Base-by-base conservation (phyloP, 495 filamentous ascomycete genomes). In the Penicillium egyptiacum region DNA sequence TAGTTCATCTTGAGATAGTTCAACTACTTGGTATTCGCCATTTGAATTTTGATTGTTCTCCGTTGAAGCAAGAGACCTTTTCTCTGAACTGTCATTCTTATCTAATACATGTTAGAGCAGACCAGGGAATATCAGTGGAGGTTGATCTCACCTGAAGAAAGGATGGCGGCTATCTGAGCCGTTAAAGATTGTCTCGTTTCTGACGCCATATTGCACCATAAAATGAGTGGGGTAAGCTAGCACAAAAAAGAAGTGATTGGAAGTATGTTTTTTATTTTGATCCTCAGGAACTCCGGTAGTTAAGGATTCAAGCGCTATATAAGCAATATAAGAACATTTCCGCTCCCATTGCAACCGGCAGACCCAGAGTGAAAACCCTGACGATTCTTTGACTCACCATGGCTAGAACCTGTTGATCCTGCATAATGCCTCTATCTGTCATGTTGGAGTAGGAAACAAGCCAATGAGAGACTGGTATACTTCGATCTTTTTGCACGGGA, bases 391-490 rank as follows among this genome's bases (percentile, higher is more conserved):
- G 64, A 67, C 33, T 69, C 66, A 67, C 43, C 16, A 46, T 26
- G 51, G 52, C 64, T 55, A 58, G 58, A 60, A 43, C 53, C 26
- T 35, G 45, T n/a, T 33, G 35, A 8, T 23, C 41, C 48, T 64
- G 58, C 63, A 57, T 44, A 56, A 31, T 52, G 37, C 56, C 48
- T 44, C 61, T 59, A 60, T 63, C 45, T 64, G 60, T 59, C 28
- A 65, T 57, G 40, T 59, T 54, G 41, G 61, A 47, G 53, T 52
- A 53, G 23, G 44, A 33, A 50, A 41, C 8, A 25, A 35, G 47
- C 66, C 64, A 69, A 65, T 67, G 33, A 61, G 47, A 30, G 53
- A 14, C 25, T 19, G 25, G 25, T 57, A 64, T 68, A 66, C 49
- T 63, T 58, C 55, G 55, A 48, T 53, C 30, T 62, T 55, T 60